phyloP scores from a whole-genome alignment of 208 protist genomes.

The Acanthamoeba culbertsoni region DNA sequence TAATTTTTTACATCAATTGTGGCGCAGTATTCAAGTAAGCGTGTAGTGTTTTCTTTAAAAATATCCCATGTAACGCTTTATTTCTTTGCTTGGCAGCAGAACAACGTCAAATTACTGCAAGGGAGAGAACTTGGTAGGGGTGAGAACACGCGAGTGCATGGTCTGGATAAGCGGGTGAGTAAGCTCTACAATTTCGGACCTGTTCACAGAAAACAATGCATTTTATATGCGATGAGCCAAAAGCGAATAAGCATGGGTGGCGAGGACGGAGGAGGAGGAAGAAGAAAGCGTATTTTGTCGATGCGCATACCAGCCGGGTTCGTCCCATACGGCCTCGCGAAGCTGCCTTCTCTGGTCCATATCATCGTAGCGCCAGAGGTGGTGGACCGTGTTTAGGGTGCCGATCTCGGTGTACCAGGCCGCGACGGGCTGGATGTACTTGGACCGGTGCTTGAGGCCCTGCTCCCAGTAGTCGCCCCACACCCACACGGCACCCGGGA shows the following conservation, averaged over 20 bases:
- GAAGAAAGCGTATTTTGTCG: neutral
- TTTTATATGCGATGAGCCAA: neutral
- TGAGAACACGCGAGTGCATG: neutral
- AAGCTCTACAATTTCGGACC: constrained; percentile 2
- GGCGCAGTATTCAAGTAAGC: too few relatives aligned
- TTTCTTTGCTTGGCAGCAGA: too few relatives aligned
- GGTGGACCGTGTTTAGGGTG: constrained; percentile 17
- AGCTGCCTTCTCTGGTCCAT: constrained; percentile 43
- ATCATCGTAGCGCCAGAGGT: constrained; percentile 35
- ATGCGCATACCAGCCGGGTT: constrained; percentile 14
- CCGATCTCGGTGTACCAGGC: constrained; percentile 51
- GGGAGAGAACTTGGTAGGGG: neutral
- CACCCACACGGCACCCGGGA: neutral
- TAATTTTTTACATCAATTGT: too few relatives aligned
- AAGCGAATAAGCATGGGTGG: neutral
- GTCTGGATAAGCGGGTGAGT: constrained; percentile 8
- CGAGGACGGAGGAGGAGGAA: neutral
- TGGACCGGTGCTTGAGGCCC: constrained; percentile 45
- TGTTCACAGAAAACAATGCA: neutral
- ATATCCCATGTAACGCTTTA: too few relatives aligned
- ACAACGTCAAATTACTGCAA: neutral
- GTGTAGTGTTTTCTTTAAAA: neutral
- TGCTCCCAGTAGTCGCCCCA: constrained; percentile 36
- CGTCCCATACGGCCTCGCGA: constrained; percentile 14
- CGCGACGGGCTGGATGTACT: constrained; percentile 41